These are phyloP conservation scores for Colletotrichum chlorophyti DNA, from an alignment of 2,329 filamentous ascomycete species.

Conservation along the genomic window DNA sequence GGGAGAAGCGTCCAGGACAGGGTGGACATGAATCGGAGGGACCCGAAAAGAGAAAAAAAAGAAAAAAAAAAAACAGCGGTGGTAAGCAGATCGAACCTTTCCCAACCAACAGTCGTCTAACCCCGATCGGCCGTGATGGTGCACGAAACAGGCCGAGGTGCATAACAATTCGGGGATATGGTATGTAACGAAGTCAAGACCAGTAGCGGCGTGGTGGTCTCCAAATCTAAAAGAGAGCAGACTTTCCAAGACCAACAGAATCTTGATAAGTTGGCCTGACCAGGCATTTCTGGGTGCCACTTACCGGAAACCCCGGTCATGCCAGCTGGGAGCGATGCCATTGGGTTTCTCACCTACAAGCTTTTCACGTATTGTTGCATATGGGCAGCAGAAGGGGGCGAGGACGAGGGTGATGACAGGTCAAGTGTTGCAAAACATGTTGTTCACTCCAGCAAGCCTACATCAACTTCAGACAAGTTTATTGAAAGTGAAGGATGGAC, in stretches of 20 bases:
- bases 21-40: background rate
- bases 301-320: constrained; percentile 8
- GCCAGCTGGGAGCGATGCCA: background rate
- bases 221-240: constrained; percentile 5
- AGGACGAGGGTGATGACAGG: too few relatives aligned
- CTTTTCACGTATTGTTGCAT: background rate
- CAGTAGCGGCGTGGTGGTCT: too few relatives aligned
- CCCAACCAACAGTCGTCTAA: background rate
- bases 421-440: too few relatives aligned
- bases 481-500: background rate
- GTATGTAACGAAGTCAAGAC: constrained; percentile 1
- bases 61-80: background rate
- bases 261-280: constrained; percentile 2
- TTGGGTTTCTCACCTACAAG: background rate
- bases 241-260: constrained; percentile 1
- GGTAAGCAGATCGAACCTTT: background rate
- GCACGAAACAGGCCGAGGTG: constrained; percentile 17
- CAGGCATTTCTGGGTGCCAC: background rate
- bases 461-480: background rate
- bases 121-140: background rate
- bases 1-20: background rate
- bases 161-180: constrained; percentile 14
- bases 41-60: background rate
- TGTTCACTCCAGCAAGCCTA: background rate
- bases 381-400: background rate